Conservation (phyloP, 257 asterid genomes). For the Jacaranda mimosifolia region DNA sequence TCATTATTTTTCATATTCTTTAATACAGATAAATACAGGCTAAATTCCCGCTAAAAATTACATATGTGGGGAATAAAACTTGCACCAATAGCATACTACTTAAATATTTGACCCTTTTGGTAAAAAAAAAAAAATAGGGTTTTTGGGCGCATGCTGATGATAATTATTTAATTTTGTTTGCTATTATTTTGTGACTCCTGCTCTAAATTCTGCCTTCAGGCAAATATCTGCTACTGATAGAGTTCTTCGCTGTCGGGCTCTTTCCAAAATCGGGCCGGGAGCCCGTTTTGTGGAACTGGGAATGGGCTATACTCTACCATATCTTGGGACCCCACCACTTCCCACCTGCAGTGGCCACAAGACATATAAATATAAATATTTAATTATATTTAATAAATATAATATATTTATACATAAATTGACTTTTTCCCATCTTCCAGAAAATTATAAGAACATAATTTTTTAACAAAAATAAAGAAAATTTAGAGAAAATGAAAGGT, state of each 20-base stretch:
- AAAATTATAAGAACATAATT: neutral
- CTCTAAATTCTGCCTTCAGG: slow-evolving; percentile 6
- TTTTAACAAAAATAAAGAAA: neutral
- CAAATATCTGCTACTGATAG: neutral
- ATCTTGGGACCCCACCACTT: slow-evolving; percentile 54
- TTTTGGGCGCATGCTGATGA: neutral
- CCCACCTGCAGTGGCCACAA: slow-evolving; percentile 66
- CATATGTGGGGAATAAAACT: neutral
- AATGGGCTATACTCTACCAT: slow-evolving; percentile 73
- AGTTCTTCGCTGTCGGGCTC: slow-evolving; percentile 41
- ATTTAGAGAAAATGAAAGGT: neutral
- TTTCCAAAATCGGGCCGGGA: slow-evolving; percentile 65
- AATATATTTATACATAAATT: too few relatives aligned
- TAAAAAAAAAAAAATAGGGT: slow-evolving; percentile 20
- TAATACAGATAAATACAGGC: neutral
- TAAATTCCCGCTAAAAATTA: neutral
- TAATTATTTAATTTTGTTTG: slow-evolving; percentile 24
- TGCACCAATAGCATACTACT: slow-evolving; percentile 1
- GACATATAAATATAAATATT: neutral
- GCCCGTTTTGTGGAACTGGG: slow-evolving; percentile 82
- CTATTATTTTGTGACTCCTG: slow-evolving; percentile 1
- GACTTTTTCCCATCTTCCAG: neutral
- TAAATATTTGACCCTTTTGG: slow-evolving; percentile 22
- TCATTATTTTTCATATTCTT: neutral
- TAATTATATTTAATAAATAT: neutral